Evolutionary conservation across 225 moss, liverwort and hornwort species (phyloP).

Genomic region (Pleurozium schreberi): DNA sequence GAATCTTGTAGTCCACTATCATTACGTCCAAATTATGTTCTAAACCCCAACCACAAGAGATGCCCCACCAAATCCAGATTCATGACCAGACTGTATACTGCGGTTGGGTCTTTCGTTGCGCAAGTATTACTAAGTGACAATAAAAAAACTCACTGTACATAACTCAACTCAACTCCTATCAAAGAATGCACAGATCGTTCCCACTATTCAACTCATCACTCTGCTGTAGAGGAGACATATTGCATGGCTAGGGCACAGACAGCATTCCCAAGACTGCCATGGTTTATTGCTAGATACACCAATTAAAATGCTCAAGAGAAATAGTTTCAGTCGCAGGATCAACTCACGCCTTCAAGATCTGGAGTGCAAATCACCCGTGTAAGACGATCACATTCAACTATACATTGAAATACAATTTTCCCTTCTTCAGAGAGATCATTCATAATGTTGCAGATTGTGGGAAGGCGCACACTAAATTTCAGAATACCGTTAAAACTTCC

Average conservation of each 20-base stretch:
- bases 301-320: neutral
- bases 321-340: neutral
- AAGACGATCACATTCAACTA: neutral
- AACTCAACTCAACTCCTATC: neutral
- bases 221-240: neutral
- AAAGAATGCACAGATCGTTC: neutral
- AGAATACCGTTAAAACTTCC: slow-evolving; percentile 22
- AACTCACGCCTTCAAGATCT: neutral
- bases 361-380: neutral
- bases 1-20: neutral
- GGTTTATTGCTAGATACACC: neutral
- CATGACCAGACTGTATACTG: neutral
- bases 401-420: neutral
- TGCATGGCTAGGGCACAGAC: neutral
- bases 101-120: neutral
- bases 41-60: neutral
- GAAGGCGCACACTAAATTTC: neutral
- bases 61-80: neutral
- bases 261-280: neutral
- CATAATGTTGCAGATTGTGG: neutral
- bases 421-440: neutral
- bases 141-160: neutral
- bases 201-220: neutral
- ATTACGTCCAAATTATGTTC: neutral
- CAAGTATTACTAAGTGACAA: neutral